Conservation (phyloP, 257 asterid genomes). For the Jacaranda mimosifolia region DNA sequence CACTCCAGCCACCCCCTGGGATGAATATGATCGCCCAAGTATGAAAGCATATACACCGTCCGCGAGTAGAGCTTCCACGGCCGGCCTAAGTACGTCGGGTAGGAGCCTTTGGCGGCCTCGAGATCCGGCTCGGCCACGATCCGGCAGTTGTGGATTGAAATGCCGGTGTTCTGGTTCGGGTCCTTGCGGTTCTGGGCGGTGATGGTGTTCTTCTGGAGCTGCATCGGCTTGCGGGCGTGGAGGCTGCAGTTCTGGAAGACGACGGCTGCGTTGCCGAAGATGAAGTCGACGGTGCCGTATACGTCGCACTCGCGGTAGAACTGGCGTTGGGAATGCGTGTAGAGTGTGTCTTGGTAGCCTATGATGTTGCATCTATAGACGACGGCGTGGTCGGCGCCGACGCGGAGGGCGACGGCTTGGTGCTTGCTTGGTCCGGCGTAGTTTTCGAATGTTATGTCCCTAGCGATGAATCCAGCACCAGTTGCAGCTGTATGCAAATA, state of each 20-base stretch:
- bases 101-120: slow-evolving; percentile 31
- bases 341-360: slow-evolving; percentile 62
- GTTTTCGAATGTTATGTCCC: slow-evolving; percentile 63
- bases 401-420: slow-evolving; percentile 66
- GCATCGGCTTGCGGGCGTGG: slow-evolving; percentile 54
- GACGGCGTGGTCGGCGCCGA: slow-evolving; percentile 61
- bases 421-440: slow-evolving; percentile 61
- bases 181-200: slow-evolving; percentile 65
- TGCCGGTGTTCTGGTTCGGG: slow-evolving; percentile 60
- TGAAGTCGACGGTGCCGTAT: slow-evolving; percentile 64
- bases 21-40: slow-evolving; percentile 47
- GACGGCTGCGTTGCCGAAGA: slow-evolving; percentile 65
- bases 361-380: slow-evolving; percentile 51
- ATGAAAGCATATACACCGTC: slow-evolving; percentile 55
- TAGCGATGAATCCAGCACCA: slow-evolving; percentile 62
- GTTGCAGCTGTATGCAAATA: slow-evolving; percentile 53
- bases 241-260: slow-evolving; percentile 54
- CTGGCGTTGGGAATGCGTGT: slow-evolving; percentile 52
- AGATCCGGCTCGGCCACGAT: slow-evolving; percentile 50
- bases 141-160: slow-evolving; percentile 57
- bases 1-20: slow-evolving; percentile 61
- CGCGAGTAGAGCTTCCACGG: slow-evolving; percentile 65
- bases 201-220: slow-evolving; percentile 52
- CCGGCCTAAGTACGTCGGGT: slow-evolving; percentile 56
- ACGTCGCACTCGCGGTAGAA: slow-evolving; percentile 64